phyloP scores from a whole-genome alignment of 2,329 filamentous ascomycete species.

The Sarocladiaceae sp. region DNA sequence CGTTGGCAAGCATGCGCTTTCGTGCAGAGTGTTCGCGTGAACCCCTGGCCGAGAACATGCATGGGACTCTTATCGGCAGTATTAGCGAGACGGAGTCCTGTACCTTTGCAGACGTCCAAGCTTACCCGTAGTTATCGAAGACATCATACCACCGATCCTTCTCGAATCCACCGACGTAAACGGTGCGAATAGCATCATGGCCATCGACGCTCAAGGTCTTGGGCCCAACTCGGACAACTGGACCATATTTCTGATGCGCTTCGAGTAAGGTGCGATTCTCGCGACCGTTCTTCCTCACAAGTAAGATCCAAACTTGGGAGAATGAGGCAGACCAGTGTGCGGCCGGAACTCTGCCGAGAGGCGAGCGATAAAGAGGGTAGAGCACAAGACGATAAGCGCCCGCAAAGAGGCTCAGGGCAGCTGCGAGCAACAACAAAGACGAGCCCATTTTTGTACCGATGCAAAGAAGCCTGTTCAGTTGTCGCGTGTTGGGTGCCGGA shows the following conservation, averaged over 20 bases:
- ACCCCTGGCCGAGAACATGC: not conserved
- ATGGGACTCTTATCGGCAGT: not conserved
- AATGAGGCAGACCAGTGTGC: conserved; percentile 14
- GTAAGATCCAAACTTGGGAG: conserved; percentile 12
- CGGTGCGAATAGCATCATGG: conserved; percentile 1
- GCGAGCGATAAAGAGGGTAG: conserved; percentile 7
- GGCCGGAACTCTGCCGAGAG: conserved; percentile 13
- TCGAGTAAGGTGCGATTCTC: conserved; percentile 12
- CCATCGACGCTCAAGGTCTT: conserved; percentile 9
- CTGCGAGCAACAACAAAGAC: too few relatives aligned
- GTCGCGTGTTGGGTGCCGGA: too few relatives aligned
- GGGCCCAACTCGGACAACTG: conserved; percentile 9
- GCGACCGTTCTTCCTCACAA: not conserved
- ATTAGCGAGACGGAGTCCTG: not conserved
- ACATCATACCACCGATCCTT: conserved; percentile 12
- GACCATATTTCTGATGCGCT: conserved; percentile 8
- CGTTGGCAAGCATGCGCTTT: conserved; percentile 13
- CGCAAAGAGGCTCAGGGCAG: too few relatives aligned
- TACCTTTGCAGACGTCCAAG: conserved; percentile 11
- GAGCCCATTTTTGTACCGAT: not conserved
- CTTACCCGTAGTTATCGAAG: conserved; percentile 12
- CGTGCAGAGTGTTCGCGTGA: conserved; percentile 11
- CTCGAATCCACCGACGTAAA: conserved; percentile 12
- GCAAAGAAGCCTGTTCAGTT: too few relatives aligned
- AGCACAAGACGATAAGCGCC: not conserved